Conservation (phyloP, 306 rosid genomes). For the Malus sieversii region DNA sequence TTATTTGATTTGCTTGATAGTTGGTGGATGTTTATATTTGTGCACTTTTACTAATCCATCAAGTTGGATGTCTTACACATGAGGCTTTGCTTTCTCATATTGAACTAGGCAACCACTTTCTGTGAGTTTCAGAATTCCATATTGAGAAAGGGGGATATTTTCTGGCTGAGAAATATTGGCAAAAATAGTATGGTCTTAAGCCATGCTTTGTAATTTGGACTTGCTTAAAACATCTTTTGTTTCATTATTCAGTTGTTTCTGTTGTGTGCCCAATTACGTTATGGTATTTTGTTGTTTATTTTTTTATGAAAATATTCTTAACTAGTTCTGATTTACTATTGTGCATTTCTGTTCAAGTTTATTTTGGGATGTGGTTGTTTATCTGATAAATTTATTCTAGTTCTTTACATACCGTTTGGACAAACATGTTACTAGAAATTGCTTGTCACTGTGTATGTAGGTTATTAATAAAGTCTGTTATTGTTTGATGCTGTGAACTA, state of each 20-base stretch:
- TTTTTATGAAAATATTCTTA: not conserved
- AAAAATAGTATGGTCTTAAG: not conserved
- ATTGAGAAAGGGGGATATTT: not conserved
- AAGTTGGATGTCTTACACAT: not conserved
- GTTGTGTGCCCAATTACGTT: not conserved
- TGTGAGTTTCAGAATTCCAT: not conserved
- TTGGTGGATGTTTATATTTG: not conserved
- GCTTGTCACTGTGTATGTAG: not conserved
- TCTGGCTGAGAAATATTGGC: not conserved
- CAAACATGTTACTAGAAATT: not conserved
- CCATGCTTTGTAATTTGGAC: not conserved
- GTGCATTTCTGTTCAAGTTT: not conserved
- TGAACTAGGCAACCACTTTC: not conserved
- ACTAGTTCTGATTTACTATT: not conserved
- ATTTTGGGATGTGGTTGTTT: not conserved
- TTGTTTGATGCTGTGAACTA: not conserved
- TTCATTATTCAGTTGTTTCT: not conserved
- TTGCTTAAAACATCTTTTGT: not conserved
- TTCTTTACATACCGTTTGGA: not conserved
- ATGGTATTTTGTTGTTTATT: not conserved
- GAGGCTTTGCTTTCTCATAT: not conserved
- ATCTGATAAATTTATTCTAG: not conserved
- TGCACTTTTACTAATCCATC: not conserved
- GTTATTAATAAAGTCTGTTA: not conserved
- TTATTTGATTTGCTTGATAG: not conserved